These are phyloP conservation scores for Neofusicoccum umdonicola DNA, from an alignment of 2,329 filamentous ascomycete species.

Conservation along the genomic window DNA sequence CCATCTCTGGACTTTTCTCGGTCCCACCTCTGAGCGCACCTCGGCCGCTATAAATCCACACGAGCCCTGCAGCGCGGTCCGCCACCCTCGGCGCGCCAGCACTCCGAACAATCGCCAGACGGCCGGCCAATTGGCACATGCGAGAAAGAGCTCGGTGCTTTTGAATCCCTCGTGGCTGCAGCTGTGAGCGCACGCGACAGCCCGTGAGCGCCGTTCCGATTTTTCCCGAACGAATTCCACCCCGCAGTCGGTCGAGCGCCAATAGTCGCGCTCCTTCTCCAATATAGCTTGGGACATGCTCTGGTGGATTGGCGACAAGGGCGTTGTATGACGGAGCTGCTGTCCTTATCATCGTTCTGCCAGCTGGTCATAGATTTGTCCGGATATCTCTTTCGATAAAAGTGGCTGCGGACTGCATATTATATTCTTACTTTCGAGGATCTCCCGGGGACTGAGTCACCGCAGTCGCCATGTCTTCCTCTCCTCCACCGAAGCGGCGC, in stretches of 20 bases:
- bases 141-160: neutral
- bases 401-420: neutral
- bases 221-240: constrained; percentile 4
- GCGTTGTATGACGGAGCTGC: constrained; percentile 9
- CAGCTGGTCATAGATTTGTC: neutral
- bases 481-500: constrained; percentile 29
- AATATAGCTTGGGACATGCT: constrained; percentile 17
- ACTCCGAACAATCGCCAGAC: neutral
- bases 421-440: neutral
- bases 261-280: constrained; percentile 8
- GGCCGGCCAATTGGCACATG: neutral
- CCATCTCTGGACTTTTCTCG: constrained; percentile 9
- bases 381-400: neutral
- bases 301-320: constrained; percentile 16
- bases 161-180: constrained; percentile 1
- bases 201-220: constrained; percentile 7
- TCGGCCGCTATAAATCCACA: neutral
- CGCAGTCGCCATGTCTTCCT: constrained; percentile 30
- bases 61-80: neutral
- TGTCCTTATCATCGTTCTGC: neutral
- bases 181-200: constrained; percentile 5
- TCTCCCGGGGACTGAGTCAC: neutral
- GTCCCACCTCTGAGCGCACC: neutral
- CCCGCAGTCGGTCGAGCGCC: constrained; percentile 7
- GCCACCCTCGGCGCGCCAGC: neutral